phyloP scores from a whole-genome alignment of 352 stramenopile genomes.

The Pythium apleroticum region DNA sequence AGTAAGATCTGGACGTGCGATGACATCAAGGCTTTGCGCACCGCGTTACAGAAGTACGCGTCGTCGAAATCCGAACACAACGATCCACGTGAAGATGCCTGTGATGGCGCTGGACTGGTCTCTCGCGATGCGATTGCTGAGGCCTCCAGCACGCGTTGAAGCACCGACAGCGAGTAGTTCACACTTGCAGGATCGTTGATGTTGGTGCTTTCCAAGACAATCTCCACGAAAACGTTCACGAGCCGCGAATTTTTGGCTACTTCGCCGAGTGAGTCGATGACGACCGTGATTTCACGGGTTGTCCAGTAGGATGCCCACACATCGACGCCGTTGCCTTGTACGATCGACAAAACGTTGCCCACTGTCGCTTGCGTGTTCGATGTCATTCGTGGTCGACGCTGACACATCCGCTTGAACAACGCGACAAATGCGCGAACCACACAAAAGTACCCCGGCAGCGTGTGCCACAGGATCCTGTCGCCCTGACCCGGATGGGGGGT shows the following conservation, averaged over 20 bases:
- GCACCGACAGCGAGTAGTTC: slow-evolving; percentile 81
- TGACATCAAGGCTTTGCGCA: slow-evolving; percentile 73
- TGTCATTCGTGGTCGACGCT: slow-evolving; percentile 50
- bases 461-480: slow-evolving; percentile 69
- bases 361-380: slow-evolving; percentile 38
- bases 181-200: slow-evolving; percentile 78
- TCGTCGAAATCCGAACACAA: slow-evolving; percentile 47
- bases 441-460: slow-evolving; percentile 74
- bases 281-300: slow-evolving; percentile 28
- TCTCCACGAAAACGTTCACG: slow-evolving; percentile 75
- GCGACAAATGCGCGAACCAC: slow-evolving; percentile 64
- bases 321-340: slow-evolving; percentile 51
- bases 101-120: slow-evolving; percentile 9
- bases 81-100: slow-evolving; percentile 9
- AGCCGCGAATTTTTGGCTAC: slow-evolving; percentile 71
- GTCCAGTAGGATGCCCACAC: slow-evolving; percentile 82
- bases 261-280: slow-evolving; percentile 51
- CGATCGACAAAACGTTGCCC: slow-evolving; percentile 60
- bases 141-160: slow-evolving; percentile 64
- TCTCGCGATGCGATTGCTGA: slow-evolving; percentile 1
- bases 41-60: slow-evolving; percentile 65
- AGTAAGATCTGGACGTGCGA: slow-evolving; percentile 82
- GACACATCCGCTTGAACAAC: slow-evolving; percentile 77
- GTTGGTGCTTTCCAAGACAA: slow-evolving; percentile 82
- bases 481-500: background rate